phyloP scores from a whole-genome alignment of 768 basidiomycete genomes.

The Galerina sulciceps region DNA sequence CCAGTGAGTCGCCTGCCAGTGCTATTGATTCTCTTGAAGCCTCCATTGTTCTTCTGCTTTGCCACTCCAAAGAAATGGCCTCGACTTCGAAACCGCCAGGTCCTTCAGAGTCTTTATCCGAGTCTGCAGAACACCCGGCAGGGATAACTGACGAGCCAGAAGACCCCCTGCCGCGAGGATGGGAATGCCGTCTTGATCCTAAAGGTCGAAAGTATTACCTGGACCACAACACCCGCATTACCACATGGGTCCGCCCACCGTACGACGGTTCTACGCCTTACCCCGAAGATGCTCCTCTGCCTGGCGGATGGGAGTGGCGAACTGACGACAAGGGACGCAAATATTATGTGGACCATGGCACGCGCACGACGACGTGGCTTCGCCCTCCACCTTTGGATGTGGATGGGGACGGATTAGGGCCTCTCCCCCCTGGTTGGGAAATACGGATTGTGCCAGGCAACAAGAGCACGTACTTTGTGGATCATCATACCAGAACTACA shows the following conservation, averaged over 20 bases:
- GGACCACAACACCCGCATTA: slow-evolving; percentile 78
- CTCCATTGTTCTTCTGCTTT: too few species aligned
- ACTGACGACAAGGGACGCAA: slow-evolving; percentile 20
- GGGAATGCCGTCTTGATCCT: slow-evolving; percentile 31
- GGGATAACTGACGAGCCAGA: not conserved
- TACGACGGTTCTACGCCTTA: slow-evolving; percentile 21
- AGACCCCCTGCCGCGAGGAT: slow-evolving; percentile 24
- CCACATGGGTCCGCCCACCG: slow-evolving; percentile 69
- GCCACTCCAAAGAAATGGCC: too few species aligned
- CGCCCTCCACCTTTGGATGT: slow-evolving; percentile 31
- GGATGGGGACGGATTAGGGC: slow-evolving; percentile 37
- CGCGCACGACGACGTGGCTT: slow-evolving; percentile 27
- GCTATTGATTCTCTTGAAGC: too few species aligned
- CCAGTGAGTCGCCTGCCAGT: too few species aligned
- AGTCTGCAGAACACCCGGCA: not conserved
- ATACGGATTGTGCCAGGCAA: slow-evolving; percentile 82
- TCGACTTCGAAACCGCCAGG: too few species aligned
- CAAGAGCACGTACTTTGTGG: slow-evolving; percentile 66
- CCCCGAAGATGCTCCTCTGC: slow-evolving; percentile 15
- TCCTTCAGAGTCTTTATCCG: not conserved
- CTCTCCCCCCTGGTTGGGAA: slow-evolving; percentile 84
- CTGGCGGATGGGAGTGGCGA: slow-evolving; percentile 25
- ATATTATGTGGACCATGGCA: slow-evolving; percentile 27
- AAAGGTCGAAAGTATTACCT: slow-evolving; percentile 80
- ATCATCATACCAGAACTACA: slow-evolving; percentile 82